Base-by-base conservation (phyloP, 108 stramenopile genomes). In the Nitzschia sp. region DNA sequence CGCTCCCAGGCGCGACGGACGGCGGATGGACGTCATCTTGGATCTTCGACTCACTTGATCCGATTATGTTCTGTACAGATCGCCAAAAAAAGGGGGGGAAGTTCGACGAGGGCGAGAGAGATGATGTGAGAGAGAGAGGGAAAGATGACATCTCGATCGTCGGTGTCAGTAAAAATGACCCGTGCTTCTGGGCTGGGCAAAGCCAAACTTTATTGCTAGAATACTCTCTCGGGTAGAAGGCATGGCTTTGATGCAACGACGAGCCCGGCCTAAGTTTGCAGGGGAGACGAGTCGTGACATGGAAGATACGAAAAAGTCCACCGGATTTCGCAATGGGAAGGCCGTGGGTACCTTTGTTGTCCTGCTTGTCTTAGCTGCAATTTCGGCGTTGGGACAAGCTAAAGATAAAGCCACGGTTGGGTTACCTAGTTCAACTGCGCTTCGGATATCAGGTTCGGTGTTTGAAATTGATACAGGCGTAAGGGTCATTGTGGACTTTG, bases 381-480 rank as follows among this genome's bases (percentile, higher is more conserved):
- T 51, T 4, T 23, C 5, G 11, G 19, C 21, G 49, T 51, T 23
- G 4, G 49, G 49, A 51, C 19, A 51, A 51, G 13, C n/a, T 4
- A 19, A 19, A 51, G 49, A 51, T 19, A 51, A 9, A n/a, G 11
- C 49, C n/a, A 51, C 38, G 9, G 38, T n/a, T n/a, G n/a, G n/a
- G 38, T 42, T 15, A 15, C 38, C 38, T 42, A 42, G 21, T 51
- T 51, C 4, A 29, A 59, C 19, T 34, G 18, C 57, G 9, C 13
- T 62, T 15, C 13, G 21, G 42, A 26, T 1, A 46, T 19, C 64
- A 19, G 66, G 23, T 21, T n/a, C 21, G 21, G 13, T 17, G 49
- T 54, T 66, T 36, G 1, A 19, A 34, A 54, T 70, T 35, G 70
- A 70, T 18, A n/a, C 57, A 3, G 70, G 70, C 21, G 59, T 70